Conservation (phyloP, 257 asterid genomes). For the Nicotiana attenuata region DNA sequence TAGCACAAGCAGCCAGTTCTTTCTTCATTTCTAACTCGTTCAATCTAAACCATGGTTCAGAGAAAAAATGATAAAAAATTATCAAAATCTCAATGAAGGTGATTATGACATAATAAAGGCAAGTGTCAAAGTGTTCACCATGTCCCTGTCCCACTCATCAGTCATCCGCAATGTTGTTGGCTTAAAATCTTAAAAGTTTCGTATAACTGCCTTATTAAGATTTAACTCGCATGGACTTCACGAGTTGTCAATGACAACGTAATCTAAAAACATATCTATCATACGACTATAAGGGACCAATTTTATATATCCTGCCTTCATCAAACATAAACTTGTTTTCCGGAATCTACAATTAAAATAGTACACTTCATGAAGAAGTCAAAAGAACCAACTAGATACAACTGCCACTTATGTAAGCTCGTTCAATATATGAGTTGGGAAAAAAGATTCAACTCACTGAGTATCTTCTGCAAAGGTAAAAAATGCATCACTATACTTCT, state of each 20-base stretch:
- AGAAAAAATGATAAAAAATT: not conserved
- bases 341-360: not conserved
- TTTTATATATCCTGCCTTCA: not conserved
- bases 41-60: not conserved
- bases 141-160: not conserved
- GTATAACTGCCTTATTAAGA: not conserved
- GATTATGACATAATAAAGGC: not conserved
- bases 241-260: not conserved
- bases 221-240: not conserved
- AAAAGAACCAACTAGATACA: not conserved
- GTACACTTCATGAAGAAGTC: not conserved
- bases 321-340: not conserved
- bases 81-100: not conserved
- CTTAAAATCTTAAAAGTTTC: not conserved
- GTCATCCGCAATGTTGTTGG: not conserved
- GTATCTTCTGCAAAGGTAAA: slow-evolving; percentile 52
- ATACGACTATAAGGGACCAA: not conserved
- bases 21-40: not conserved
- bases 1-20: not conserved
- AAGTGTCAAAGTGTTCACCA: not conserved
- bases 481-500: slow-evolving; percentile 54
- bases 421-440: not conserved
- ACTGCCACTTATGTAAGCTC: not conserved
- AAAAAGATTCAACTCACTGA: slow-evolving; percentile 49
- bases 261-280: not conserved